These are phyloP conservation scores for Leucoagaricus sp. DNA, from an alignment of 1,284 basidiomycete species.

Conservation along the genomic window DNA sequence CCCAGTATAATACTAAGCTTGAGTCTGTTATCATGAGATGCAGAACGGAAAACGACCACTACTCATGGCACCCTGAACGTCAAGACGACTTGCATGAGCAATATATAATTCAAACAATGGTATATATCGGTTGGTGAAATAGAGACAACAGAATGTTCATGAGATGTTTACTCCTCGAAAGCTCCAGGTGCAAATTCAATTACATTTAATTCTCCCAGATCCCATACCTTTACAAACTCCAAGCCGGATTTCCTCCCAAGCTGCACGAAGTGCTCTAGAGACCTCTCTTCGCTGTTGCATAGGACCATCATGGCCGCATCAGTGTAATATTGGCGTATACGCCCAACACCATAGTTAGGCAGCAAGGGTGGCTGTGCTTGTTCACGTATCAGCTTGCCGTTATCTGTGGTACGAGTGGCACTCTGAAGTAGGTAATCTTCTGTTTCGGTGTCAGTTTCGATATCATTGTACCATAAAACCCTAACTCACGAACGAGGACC, in stretches of 20 bases:
- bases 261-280: conserved; percentile 25
- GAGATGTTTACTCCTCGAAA: not conserved
- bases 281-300: conserved; percentile 33
- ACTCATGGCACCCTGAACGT: too few species aligned
- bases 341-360: conserved; percentile 37
- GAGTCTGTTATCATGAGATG: too few species aligned
- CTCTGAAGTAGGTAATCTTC: conserved; percentile 28
- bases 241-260: conserved; percentile 29
- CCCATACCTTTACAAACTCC: conserved; percentile 33
- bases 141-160: too few species aligned
- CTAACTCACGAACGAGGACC: conserved; percentile 27
- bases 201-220: conserved; percentile 31
- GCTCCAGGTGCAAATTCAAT: conserved; percentile 26
- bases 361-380: conserved; percentile 36
- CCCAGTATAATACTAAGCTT: too few species aligned
- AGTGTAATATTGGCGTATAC: conserved; percentile 30
- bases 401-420: conserved; percentile 16
- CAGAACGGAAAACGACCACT: too few species aligned
- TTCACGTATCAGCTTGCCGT: not conserved
- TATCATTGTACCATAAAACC: conserved; percentile 7
- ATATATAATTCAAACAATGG: too few species aligned
- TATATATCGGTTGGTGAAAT: too few species aligned
- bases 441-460: conserved; percentile 1
- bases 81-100: too few species aligned
- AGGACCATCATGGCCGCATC: conserved; percentile 35